Evolutionary conservation across 208 protist species (phyloP).

Genomic region (Wallacemonas sp.): DNA sequence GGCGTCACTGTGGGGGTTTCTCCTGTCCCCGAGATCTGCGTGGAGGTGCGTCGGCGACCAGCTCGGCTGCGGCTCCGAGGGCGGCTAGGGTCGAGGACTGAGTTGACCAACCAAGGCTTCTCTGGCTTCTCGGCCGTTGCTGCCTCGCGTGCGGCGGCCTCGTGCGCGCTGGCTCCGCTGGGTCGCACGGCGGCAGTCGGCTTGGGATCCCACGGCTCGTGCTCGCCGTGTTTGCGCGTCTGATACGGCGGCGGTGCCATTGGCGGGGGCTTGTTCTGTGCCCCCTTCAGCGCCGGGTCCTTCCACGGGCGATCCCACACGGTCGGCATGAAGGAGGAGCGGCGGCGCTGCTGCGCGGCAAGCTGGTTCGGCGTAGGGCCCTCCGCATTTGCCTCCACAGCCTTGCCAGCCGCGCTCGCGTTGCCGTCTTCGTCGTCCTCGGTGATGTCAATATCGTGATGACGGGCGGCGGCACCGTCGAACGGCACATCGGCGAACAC

Average conservation of each 20-base stretch:
- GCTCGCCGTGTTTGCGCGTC: conserved; percentile 10
- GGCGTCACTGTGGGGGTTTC: conserved; percentile 2
- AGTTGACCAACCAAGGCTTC: conserved; percentile 10
- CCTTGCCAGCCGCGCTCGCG: too few relatives aligned
- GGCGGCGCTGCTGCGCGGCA: background rate
- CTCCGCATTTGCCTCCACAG: too few relatives aligned
- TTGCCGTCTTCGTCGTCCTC: background rate
- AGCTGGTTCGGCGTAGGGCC: background rate
- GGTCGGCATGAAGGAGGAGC: conserved; percentile 6
- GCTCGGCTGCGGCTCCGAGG: background rate
- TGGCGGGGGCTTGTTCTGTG: background rate
- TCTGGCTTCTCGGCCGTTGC: background rate
- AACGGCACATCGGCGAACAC: background rate
- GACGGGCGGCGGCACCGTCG: background rate
- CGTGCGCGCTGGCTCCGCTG: background rate
- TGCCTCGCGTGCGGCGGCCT: background rate
- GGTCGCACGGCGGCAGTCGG: background rate
- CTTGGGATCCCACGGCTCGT: conserved; percentile 8
- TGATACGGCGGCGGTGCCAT: conserved; percentile 7
- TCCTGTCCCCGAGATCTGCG: background rate
- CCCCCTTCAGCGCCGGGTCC: conserved; percentile 1
- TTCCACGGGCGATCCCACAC: conserved; percentile 12
- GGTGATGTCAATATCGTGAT: conserved; percentile 5
- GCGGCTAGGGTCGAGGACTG: background rate
- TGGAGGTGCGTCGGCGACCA: background rate